Evolutionary conservation across 2,329 filamentous ascomycete species (phyloP).

Genomic region (Pyrenophora seminiperda): DNA sequence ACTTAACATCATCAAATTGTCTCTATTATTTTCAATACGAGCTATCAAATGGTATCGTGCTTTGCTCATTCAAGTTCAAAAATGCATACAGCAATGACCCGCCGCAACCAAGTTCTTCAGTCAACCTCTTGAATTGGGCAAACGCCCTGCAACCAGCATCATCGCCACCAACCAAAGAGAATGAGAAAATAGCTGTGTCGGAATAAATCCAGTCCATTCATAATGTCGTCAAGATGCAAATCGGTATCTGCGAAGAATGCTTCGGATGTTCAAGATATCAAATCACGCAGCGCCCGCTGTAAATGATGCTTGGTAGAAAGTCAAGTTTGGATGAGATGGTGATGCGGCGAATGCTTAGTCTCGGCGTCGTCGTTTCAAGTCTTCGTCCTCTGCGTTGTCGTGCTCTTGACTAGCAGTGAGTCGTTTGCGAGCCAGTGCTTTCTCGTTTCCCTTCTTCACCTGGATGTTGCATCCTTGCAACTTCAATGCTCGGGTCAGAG

Average conservation of each 20-base stretch:
- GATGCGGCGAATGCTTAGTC: slow-evolving; percentile 27
- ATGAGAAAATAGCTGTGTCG: slow-evolving; percentile 21
- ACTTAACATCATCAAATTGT: background rate
- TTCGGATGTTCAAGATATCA: slow-evolving; percentile 40
- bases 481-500: slow-evolving; percentile 73
- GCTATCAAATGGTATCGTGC: slow-evolving; percentile 48
- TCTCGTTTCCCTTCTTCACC: slow-evolving; percentile 84
- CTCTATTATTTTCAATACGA: slow-evolving; percentile 28
- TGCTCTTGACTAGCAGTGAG: slow-evolving; percentile 48
- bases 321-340: background rate
- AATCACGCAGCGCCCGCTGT: slow-evolving; percentile 30
- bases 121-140: slow-evolving; percentile 6
- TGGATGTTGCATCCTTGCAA: slow-evolving; percentile 82
- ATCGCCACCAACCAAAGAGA: slow-evolving; percentile 14
- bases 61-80: slow-evolving; percentile 32
- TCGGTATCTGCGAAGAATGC: slow-evolving; percentile 39
- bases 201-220: slow-evolving; percentile 29
- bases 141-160: slow-evolving; percentile 10
- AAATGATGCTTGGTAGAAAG: slow-evolving; percentile 25
- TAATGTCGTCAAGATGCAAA: slow-evolving; percentile 45
- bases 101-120: slow-evolving; percentile 5
- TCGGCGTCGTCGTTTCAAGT: slow-evolving; percentile 46
- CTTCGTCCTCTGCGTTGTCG: slow-evolving; percentile 48
- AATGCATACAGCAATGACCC: slow-evolving; percentile 38
- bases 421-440: slow-evolving; percentile 53